Evolutionary conservation across 129 eudicot species (phyloP).

Genomic region (Sambucus nigra): DNA sequence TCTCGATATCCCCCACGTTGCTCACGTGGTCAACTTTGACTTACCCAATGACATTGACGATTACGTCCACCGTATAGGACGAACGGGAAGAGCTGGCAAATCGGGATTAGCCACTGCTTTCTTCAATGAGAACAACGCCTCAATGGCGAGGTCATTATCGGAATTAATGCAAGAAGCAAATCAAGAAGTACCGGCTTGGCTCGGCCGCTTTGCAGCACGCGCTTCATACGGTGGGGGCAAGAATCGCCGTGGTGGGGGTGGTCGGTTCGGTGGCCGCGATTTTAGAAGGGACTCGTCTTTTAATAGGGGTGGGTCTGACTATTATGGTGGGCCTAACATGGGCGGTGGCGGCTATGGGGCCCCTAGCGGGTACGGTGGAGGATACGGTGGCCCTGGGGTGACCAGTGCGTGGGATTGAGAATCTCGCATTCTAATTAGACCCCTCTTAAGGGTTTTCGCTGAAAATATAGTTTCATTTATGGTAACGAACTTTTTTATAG

Average conservation of each 20-base stretch:
- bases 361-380: conserved; percentile 32
- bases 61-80: conserved; percentile 91
- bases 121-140: conserved; percentile 68
- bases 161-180: conserved; percentile 93
- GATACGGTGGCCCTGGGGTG: conserved; percentile 33
- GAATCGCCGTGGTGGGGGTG: conserved; percentile 63
- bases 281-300: conserved; percentile 48
- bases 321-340: conserved; percentile 43
- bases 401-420: conserved; percentile 81
- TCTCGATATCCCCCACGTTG: conserved; percentile 90
- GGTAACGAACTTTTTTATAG: conserved; percentile 8
- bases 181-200: conserved; percentile 89
- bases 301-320: conserved; percentile 48
- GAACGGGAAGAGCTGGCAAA: conserved; percentile 94
- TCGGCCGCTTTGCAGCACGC: conserved; percentile 63
- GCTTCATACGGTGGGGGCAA: conserved; percentile 42
- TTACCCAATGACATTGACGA: conserved; percentile 93
- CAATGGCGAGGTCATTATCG: conserved; percentile 66
- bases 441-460: neutral
- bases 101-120: conserved; percentile 90
- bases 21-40: conserved; percentile 92
- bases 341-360: conserved; percentile 30
- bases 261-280: conserved; percentile 78
- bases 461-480: conserved; percentile 6
- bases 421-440: conserved; percentile 3